Evolutionary conservation across 176 grass and related monocot genomes (phyloP), one percentile per base, ranked within the genome.

Genomic region (Eleusine indica): DNA sequence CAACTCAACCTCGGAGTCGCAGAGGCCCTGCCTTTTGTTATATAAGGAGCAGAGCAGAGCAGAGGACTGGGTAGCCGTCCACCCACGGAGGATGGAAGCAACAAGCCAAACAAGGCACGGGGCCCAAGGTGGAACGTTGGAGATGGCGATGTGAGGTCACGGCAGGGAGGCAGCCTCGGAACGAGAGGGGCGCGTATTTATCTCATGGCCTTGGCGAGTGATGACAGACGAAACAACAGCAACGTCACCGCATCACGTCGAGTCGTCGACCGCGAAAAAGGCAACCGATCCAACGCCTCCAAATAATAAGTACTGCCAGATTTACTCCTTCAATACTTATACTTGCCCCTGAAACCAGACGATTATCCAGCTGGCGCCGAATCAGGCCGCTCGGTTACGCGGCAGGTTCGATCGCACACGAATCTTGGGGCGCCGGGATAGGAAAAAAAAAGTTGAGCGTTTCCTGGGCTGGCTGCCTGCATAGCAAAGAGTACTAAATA

Each of bases 101-200:
- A 41, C 75, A 38, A 41, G 5, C 4, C 49, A 0, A 21, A 6
- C 44, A 65, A 25, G 52, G 44, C 40, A 54, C 29, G 73, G 66
- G 73, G 80, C 3, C 7, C 32, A 35, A n/a, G 76, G 52, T 25
- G 80, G 28, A 74, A 0, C 1, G 63, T 35, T 68, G 78, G 65
- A 54, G 78, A 69, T 69, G 66, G 78, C 64, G 78, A 69, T 35
- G 76, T 37, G 66, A 74, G 75, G 82, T 42, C 25, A 85, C 39
- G 9, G 71, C 79, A 5, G 32, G 32, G 32, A 52, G 7, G 17
- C 10, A 2, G 43, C 78, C 64, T 80, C 1, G 78, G 78, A 14
- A 49, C 22, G 22, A 32, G 14, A 19, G 32, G 17, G 51, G 30
- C 32, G 15, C 53, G 79, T 83, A 90, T 86, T 83, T 86, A 89